A percentile compares a stretch with the other conserved stretches of the same genome.
Evolutionary conservation across 1,284 basidiomycete species (phyloP).

Genomic region (Fomitopsis betulina): DNA sequence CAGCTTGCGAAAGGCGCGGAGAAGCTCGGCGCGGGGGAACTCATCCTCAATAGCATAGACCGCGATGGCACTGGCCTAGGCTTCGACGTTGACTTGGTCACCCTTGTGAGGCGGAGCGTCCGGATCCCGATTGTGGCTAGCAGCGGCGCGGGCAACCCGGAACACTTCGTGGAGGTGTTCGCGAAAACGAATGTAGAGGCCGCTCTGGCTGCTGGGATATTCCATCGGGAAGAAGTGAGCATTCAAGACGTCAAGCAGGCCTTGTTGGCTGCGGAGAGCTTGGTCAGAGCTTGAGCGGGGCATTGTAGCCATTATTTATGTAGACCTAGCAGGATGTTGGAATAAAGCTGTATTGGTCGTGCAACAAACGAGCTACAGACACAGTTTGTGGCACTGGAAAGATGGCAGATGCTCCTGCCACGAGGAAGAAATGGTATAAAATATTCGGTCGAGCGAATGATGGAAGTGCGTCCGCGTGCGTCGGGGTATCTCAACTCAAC

Average conservation of each 20-base stretch:
- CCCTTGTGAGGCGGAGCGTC: constrained; percentile 73
- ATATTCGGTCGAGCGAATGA: neutral
- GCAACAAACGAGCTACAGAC: neutral
- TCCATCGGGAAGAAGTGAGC: constrained; percentile 86
- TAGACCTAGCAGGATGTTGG: neutral
- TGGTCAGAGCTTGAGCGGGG: constrained; percentile 34
- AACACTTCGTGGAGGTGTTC: constrained; percentile 90
- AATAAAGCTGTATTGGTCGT: neutral
- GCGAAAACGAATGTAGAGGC: constrained; percentile 80
- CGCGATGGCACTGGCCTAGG: constrained; percentile 92
- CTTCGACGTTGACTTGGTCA: constrained; percentile 86
- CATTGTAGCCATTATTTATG: constrained; percentile 3
- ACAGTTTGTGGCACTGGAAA: neutral
- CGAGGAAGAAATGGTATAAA: neutral
- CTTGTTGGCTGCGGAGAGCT: constrained; percentile 48
- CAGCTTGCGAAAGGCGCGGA: constrained; percentile 91
- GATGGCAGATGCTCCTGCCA: neutral
- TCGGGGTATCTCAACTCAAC: too few species aligned
- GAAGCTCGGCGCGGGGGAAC: constrained; percentile 89
- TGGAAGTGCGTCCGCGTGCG: too few species aligned
- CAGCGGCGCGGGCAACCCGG: constrained; percentile 82
- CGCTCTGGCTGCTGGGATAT: constrained; percentile 95
- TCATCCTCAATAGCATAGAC: constrained; percentile 96
- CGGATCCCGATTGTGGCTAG: constrained; percentile 93
- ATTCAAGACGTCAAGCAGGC: constrained; percentile 69